Base-by-base conservation (phyloP, 306 rosid genomes). In the Pyrus communis region DNA sequence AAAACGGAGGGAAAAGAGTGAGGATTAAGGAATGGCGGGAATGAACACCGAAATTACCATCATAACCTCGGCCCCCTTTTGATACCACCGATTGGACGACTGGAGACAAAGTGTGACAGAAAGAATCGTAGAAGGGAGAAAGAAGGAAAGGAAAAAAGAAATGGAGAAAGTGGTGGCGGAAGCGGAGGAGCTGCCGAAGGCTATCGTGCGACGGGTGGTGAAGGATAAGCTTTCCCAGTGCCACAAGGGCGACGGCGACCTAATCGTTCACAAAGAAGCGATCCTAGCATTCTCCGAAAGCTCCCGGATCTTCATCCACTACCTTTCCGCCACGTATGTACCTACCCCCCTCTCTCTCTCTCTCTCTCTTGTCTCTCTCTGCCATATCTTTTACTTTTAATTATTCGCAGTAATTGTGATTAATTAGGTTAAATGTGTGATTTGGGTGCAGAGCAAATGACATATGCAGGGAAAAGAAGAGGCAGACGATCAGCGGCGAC, bases 141-240 rank as follows among this genome's bases (percentile, higher is more conserved):
- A 74, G 22, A 58, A 55, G 81, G 80, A 70, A 75, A 2, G 79
- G 43, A 80, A 4, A 81, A 4, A 14, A 2, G 78, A 55, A 72
- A 82, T 77, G 82, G 86, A 85, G 79, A 86, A 86, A 74, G 83
- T 75, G 69, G 83, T 73, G 59, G 28, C 84, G 59, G 92, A 84
- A 64, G 75, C 88, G 68, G 91, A 88, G 83, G 99, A 86, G 73
- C 93, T 92, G 35, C 99, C 99, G 3, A 88, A 77, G 85, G 23
- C 96, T 61, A 91, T 92, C 63, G 99, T 92, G 76, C 93, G 97
- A 70, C 93, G 99, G 4, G 93, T 95, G 75, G 97, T 95, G 84
- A 95, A 95, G 86, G 93, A 95, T 54, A 90, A 88, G 88, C 91
- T 95, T 2, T 84, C 88, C 4, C 85, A 85, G 28, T 92, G 95